A percentile compares a stretch with the other conserved stretches of the same genome.
Evolutionary conservation across 2,329 filamentous ascomycete genomes (phyloP).

Genomic region (Fusarium vanettenii): DNA sequence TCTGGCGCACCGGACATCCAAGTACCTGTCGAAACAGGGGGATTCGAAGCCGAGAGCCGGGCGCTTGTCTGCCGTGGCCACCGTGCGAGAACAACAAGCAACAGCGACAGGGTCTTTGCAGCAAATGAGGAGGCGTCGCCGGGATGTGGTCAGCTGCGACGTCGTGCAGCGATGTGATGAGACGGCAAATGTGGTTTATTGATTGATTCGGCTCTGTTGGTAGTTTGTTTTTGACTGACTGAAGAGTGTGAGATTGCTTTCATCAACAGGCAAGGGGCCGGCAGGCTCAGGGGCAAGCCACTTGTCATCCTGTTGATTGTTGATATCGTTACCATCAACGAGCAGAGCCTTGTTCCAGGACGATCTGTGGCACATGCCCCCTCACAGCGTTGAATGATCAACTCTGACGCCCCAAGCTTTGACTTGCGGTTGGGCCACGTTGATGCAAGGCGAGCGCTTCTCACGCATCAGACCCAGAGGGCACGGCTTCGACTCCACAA

Average conservation of each 20-base stretch:
- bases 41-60: constrained; percentile 10
- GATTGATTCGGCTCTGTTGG: constrained; percentile 15
- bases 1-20: neutral
- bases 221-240: constrained; percentile 5
- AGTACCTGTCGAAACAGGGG: neutral
- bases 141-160: constrained; percentile 28
- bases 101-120: constrained; percentile 21
- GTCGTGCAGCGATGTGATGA: constrained; percentile 21
- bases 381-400: constrained; percentile 29
- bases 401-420: constrained; percentile 13
- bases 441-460: constrained; percentile 34
- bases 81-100: constrained; percentile 23
- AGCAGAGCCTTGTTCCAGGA: neutral
- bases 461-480: constrained; percentile 11
- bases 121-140: constrained; percentile 27
- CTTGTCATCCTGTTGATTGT: neutral
- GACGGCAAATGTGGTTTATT: constrained; percentile 7
- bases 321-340: neutral
- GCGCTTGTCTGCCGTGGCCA: constrained; percentile 23
- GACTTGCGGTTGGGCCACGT: constrained; percentile 40
- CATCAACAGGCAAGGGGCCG: neutral
- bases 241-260: constrained; percentile 5
- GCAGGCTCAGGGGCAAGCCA: constrained; percentile 2
- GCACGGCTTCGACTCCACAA: constrained; percentile 21
- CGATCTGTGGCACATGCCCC: neutral